These are phyloP conservation scores for Botryosphaeria dothidea DNA, from an alignment of 2,329 filamentous ascomycete genomes.

Conservation along the genomic window DNA sequence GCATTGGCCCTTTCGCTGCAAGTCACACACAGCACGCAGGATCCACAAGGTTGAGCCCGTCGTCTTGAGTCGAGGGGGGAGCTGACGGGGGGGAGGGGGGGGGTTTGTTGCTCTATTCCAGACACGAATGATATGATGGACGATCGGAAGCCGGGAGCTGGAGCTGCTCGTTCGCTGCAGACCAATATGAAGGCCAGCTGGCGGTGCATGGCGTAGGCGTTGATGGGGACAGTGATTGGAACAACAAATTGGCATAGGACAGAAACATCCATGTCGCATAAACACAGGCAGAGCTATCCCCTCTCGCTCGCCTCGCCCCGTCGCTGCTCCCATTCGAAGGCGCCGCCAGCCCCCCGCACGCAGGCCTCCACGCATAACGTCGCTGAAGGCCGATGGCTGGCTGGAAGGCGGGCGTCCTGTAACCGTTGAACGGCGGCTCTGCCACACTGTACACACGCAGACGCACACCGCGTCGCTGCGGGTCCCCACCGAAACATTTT, in stretches of 20 bases:
- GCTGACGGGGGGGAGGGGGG: neutral
- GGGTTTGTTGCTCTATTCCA: neutral
- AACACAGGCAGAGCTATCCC: neutral
- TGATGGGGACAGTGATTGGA: neutral
- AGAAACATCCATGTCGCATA: neutral
- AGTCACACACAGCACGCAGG: constrained; percentile 11
- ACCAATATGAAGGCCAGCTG: constrained; percentile 13
- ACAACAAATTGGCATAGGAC: neutral
- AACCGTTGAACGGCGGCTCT: constrained; percentile 9
- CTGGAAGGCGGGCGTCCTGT: neutral
- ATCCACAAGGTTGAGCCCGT: constrained; percentile 10
- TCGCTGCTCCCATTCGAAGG: neutral
- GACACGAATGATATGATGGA: neutral
- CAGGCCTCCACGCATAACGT: neutral
- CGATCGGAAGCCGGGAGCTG: too few species aligned
- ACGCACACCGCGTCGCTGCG: neutral
- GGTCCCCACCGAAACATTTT: neutral
- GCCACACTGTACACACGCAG: neutral
- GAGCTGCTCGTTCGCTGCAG: neutral
- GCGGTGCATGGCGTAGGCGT: neutral
- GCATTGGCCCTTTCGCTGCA: constrained; percentile 15
- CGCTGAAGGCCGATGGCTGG: neutral
- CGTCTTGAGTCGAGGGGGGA: neutral
- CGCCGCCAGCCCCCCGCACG: neutral
- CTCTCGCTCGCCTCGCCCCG: constrained; percentile 2